phyloP scores from a whole-genome alignment of 2,329 filamentous ascomycete genomes.

The Stachybotrys chartarum region DNA sequence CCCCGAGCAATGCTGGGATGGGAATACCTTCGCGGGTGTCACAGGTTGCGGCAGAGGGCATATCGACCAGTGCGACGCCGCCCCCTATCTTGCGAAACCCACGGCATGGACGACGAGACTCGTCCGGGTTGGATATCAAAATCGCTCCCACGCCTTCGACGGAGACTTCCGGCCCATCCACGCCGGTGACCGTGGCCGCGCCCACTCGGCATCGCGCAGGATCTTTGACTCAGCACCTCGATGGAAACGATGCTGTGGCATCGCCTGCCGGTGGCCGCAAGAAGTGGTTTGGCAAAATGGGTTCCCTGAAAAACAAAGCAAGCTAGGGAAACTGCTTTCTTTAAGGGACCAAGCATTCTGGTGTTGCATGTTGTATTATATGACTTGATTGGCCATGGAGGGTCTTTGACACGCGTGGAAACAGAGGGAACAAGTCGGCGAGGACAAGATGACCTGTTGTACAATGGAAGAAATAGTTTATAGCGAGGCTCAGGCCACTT shows the following conservation, averaged over 20 bases:
- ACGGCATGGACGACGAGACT: constrained; percentile 20
- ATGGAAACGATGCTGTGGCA: not conserved
- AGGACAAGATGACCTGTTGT: not conserved
- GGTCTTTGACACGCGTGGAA: too few species aligned
- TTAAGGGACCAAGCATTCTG: not conserved
- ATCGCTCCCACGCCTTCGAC: constrained; percentile 4
- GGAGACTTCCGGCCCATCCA: constrained; percentile 7
- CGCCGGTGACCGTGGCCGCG: constrained; percentile 6
- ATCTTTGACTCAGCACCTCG: not conserved
- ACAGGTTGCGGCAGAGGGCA: constrained; percentile 32
- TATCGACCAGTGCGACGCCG: constrained; percentile 40
- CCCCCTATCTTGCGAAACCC: constrained; percentile 47
- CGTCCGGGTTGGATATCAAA: constrained; percentile 10
- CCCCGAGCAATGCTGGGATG: constrained; percentile 17
- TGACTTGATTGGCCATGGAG: too few species aligned
- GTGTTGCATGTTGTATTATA: not conserved
- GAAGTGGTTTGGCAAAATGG: constrained; percentile 26
- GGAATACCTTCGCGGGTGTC: constrained; percentile 33
- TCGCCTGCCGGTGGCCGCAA: constrained; percentile 17
- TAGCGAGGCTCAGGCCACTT: constrained; percentile 1
- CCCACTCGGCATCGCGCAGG: not conserved
- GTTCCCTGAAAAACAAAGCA: constrained; percentile 16
- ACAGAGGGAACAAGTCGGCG: not conserved
- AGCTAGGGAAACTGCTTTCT: constrained; percentile 14
- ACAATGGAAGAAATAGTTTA: constrained; percentile 6